These are phyloP conservation scores for Aaosphaeria pasadenensis DNA, from an alignment of 2,329 filamentous ascomycete species.

Conservation along the genomic window DNA sequence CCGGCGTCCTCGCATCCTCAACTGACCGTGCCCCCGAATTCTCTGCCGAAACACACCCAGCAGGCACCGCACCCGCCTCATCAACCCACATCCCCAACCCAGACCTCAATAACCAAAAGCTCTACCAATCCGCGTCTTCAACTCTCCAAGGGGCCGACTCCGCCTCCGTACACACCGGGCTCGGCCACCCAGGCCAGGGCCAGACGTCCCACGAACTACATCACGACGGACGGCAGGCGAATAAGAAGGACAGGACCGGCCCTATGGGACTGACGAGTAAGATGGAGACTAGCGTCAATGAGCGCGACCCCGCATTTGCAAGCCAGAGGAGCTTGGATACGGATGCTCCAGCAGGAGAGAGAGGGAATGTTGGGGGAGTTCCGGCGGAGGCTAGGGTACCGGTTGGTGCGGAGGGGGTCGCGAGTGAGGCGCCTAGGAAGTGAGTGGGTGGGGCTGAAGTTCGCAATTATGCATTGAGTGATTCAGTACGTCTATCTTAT, in stretches of 20 bases:
- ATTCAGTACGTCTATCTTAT: too few relatives aligned
- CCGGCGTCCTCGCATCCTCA: slow-evolving; percentile 57
- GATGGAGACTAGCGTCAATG: background rate
- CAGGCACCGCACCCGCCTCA: slow-evolving; percentile 60
- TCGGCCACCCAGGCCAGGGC: slow-evolving; percentile 52
- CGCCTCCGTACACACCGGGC: slow-evolving; percentile 50
- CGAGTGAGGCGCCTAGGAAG: background rate
- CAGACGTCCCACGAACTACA: slow-evolving; percentile 48
- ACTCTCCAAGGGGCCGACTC: slow-evolving; percentile 54
- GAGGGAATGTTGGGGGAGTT: slow-evolving; percentile 28
- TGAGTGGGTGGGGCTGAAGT: background rate
- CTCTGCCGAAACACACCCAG: slow-evolving; percentile 56
- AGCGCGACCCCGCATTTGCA: slow-evolving; percentile 30
- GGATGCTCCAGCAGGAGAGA: slow-evolving; percentile 31
- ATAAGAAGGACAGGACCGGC: slow-evolving; percentile 42
- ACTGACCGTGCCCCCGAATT: slow-evolving; percentile 63
- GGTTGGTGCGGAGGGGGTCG: slow-evolving; percentile 1
- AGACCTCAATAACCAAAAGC: slow-evolving; percentile 42
- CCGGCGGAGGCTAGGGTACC: slow-evolving; percentile 1
- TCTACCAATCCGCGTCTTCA: slow-evolving; percentile 42
- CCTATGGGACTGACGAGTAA: slow-evolving; percentile 38
- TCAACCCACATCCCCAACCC: slow-evolving; percentile 46
- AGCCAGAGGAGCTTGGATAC: slow-evolving; percentile 38
- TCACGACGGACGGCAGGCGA: slow-evolving; percentile 44
- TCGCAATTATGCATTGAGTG: background rate